Conservation (phyloP, 768 basidiomycete genomes). For the Lactarius hatsudake region DNA sequence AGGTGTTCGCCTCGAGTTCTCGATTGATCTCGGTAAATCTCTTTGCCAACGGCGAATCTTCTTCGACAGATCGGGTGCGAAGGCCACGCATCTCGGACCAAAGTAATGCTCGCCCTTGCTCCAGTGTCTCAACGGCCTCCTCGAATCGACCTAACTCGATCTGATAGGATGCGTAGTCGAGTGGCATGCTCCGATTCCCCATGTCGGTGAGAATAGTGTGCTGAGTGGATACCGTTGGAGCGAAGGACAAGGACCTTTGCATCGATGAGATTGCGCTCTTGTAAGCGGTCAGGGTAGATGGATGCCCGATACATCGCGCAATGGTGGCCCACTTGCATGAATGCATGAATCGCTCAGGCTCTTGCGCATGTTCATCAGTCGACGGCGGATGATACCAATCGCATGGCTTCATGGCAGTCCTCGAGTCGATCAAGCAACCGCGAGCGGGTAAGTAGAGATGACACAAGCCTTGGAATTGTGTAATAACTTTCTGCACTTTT, state of each 20-base stretch:
- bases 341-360: conserved; percentile 1
- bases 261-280: not conserved
- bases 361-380: not conserved
- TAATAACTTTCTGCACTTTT: not conserved
- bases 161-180: conserved; percentile 4
- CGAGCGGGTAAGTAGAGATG: not conserved
- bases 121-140: conserved; percentile 8
- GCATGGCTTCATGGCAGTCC: conserved; percentile 8
- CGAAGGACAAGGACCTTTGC: not conserved
- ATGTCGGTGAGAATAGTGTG: not conserved
- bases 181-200: not conserved
- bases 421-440: not conserved
- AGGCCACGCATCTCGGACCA: not conserved
- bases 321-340: conserved; percentile 4
- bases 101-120: not conserved
- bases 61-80: not conserved
- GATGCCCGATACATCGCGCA: conserved; percentile 3
- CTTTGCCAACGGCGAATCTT: not conserved
- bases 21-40: not conserved
- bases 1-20: conserved; percentile 6
- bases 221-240: conserved; percentile 2
- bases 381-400: not conserved
- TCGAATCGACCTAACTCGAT: not conserved
- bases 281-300: not conserved
- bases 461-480: not conserved